Percentiles rank a stretch among this genome's conserved stretches.
Conservation (phyloP, 2,329 filamentous ascomycete species). For the Metarhizium sp. region DNA sequence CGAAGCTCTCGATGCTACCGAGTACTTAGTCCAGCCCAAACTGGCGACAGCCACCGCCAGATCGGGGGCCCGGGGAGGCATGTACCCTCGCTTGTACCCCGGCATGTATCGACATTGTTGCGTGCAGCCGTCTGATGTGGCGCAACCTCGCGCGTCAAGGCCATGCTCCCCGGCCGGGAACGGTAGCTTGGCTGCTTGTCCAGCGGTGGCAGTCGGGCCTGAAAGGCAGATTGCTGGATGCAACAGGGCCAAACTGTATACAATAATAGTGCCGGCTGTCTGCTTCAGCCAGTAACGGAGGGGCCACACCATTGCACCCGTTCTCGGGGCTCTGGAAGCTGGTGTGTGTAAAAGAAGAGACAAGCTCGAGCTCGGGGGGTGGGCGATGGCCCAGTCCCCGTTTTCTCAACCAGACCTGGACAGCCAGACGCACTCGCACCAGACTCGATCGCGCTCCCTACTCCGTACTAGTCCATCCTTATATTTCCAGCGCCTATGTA, state of each 20-base stretch:
- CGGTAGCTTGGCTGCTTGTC: not conserved
- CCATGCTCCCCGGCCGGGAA: slow-evolving; percentile 4
- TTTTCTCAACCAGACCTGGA: not conserved
- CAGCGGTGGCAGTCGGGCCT: not conserved
- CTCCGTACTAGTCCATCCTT: not conserved
- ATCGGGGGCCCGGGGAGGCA: not conserved
- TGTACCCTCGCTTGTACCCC: not conserved
- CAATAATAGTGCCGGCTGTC: no score
- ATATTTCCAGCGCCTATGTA: not conserved
- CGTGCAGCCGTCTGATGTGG: slow-evolving; percentile 7
- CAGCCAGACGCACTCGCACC: not conserved
- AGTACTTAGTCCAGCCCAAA: not conserved
- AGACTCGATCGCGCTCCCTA: not conserved
- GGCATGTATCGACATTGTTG: not conserved
- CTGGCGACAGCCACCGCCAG: not conserved
- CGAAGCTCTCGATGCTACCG: not conserved
- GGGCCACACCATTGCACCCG: not conserved
- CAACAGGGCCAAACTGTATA: not conserved
- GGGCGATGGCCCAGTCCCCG: not conserved
- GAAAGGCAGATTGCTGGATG: not conserved
- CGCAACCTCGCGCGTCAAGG: slow-evolving; percentile 10
- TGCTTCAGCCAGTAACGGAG: not conserved
- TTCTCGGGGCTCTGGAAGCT: not conserved
- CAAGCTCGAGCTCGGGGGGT: slow-evolving; percentile 3
- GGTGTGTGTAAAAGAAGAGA: not conserved